These are phyloP conservation scores for Saccharum hybrid DNA, from an alignment of 202 grass and related monocot genomes.

Conservation along the genomic window DNA sequence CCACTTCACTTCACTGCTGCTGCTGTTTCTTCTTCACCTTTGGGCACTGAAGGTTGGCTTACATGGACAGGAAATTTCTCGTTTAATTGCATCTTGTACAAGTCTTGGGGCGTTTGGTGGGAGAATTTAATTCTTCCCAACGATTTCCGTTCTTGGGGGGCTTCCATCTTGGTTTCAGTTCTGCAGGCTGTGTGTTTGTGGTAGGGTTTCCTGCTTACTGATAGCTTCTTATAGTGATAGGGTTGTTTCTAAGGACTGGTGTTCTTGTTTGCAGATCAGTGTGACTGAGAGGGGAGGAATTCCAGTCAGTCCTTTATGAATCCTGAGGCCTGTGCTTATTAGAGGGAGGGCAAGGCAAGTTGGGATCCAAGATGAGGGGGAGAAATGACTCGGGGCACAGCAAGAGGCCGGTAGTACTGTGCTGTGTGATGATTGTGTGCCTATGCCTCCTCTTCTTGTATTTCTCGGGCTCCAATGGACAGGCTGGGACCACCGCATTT, in stretches of 20 bases:
- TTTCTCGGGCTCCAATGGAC: conserved; percentile 65
- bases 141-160: conserved; percentile 30
- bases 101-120: conserved; percentile 22
- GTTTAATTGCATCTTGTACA: conserved; percentile 28
- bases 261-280: conserved; percentile 39
- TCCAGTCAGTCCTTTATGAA: conserved; percentile 38
- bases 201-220: conserved; percentile 39
- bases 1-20: conserved; percentile 40
- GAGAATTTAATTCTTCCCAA: conserved; percentile 24
- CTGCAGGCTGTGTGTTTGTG: conserved; percentile 28
- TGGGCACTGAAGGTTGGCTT: conserved; percentile 37
- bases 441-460: conserved; percentile 88
- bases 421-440: conserved; percentile 66
- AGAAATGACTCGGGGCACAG: conserved; percentile 71
- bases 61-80: conserved; percentile 26
- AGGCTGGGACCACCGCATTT: conserved; percentile 56
- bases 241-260: conserved; percentile 10
- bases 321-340: conserved; percentile 36
- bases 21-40: conserved; percentile 24
- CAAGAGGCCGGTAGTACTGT: conserved; percentile 61
- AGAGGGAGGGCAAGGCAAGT: conserved; percentile 38
- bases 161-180: conserved; percentile 37
- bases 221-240: conserved; percentile 13
- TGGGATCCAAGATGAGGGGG: conserved; percentile 66
- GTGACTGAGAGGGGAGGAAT: conserved; percentile 22